Conservation (phyloP, 805 yeast species). For the Kodamaea kakaduensis region DNA sequence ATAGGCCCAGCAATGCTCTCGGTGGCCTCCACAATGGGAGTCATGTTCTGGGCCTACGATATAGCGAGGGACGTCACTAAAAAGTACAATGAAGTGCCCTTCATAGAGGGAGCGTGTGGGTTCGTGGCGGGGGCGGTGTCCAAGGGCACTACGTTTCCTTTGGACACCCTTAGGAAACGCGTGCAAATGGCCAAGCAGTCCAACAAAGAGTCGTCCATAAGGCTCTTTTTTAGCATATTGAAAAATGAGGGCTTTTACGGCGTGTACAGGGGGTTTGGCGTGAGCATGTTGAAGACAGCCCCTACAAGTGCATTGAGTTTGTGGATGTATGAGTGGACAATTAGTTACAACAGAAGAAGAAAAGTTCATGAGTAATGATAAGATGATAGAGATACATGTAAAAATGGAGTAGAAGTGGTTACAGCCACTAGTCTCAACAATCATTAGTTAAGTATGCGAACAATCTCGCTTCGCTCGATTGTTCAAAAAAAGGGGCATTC, state of each 20-base stretch:
- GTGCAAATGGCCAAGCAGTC: conserved; percentile 52
- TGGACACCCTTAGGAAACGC: conserved; percentile 78
- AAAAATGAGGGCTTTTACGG: conserved; percentile 60
- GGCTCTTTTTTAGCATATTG: conserved; percentile 38
- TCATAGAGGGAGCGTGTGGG: conserved; percentile 58
- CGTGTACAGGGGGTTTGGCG: conserved; percentile 68
- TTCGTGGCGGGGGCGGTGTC: conserved; percentile 71
- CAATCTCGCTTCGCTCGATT: no score
- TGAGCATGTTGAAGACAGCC: conserved; percentile 72
- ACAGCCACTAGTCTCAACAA: no score
- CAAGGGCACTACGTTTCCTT: conserved; percentile 74
- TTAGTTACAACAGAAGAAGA: conserved; percentile 2
- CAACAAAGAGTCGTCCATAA: conserved; percentile 13
- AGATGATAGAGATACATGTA: not conserved
- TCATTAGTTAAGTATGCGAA: no score
- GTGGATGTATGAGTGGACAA: conserved; percentile 52
- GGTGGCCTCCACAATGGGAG: conserved; percentile 66
- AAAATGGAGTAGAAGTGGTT: no score
- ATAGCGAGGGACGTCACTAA: conserved; percentile 36
- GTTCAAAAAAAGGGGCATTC: conserved; percentile 24
- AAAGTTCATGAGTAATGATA: not conserved
- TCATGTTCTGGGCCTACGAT: conserved; percentile 71
- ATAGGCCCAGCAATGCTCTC: conserved; percentile 51
- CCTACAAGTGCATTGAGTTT: conserved; percentile 72
- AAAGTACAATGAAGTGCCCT: conserved; percentile 28